A percentile compares a stretch with the other conserved stretches of the same genome.
These are phyloP conservation scores for Ascochyta rabiei DNA, from an alignment of 2,329 filamentous ascomycete species.

Conservation along the genomic window DNA sequence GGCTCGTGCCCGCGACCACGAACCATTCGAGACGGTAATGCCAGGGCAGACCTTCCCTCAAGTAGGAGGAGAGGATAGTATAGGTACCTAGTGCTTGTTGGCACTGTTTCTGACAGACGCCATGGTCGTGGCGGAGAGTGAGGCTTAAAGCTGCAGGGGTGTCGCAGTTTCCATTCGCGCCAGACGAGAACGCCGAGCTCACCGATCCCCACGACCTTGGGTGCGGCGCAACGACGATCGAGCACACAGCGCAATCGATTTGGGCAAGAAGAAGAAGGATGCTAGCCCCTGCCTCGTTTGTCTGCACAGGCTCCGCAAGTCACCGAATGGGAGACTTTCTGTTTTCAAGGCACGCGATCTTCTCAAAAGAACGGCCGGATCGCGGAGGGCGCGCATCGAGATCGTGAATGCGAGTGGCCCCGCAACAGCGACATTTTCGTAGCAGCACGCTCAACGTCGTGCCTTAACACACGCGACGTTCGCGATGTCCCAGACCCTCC, in stretches of 20 bases:
- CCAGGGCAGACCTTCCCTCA: not conserved
- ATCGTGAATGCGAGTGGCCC: constrained; percentile 7
- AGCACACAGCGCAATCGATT: not conserved
- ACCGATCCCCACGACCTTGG: not conserved
- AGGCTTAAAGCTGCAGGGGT: constrained; percentile 5
- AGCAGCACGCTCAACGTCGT: not conserved
- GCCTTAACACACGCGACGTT: not conserved
- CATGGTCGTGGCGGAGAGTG: not conserved
- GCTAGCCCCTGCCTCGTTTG: too few species aligned
- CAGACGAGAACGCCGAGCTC: not conserved
- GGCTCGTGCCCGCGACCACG: not conserved
- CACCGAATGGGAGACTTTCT: not conserved
- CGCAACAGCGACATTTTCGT: constrained; percentile 14
- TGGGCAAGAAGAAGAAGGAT: too few species aligned
- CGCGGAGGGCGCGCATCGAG: constrained; percentile 5
- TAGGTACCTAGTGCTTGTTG: too few species aligned
- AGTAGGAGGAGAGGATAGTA: not conserved
- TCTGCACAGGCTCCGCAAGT: not conserved
- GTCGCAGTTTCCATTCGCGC: not conserved
- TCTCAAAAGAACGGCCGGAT: not conserved
- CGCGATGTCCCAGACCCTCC: not conserved
- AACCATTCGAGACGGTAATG: not conserved
- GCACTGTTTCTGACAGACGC: not conserved
- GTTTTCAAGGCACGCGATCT: not conserved
- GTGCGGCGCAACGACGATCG: not conserved